phyloP scores from a whole-genome alignment of 2,329 filamentous ascomycete genomes.

The Clonostachys rosea region DNA sequence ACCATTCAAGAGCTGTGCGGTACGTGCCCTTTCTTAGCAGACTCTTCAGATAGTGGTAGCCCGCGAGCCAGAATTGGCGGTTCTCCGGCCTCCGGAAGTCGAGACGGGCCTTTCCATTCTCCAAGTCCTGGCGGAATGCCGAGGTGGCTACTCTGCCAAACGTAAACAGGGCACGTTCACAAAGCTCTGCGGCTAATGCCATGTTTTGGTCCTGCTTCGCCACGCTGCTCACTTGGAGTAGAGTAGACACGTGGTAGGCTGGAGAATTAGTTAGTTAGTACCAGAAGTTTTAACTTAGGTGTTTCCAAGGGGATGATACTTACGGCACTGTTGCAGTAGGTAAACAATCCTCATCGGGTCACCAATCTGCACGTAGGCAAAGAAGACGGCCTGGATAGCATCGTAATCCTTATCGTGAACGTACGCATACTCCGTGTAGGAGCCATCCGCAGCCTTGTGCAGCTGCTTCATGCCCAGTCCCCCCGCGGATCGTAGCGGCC shows the following conservation, averaged over 20 bases:
- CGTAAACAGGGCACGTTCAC: slow-evolving; percentile 87
- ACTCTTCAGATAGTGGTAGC: slow-evolving; percentile 83
- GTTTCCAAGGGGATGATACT: slow-evolving; percentile 9
- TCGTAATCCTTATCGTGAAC: slow-evolving; percentile 72
- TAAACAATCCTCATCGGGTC: slow-evolving; percentile 80
- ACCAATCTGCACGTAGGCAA: slow-evolving; percentile 73
- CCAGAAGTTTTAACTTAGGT: not conserved
- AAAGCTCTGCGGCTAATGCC: slow-evolving; percentile 77
- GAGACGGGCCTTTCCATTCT: slow-evolving; percentile 73
- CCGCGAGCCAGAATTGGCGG: slow-evolving; percentile 86
- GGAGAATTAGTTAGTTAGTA: not conserved
- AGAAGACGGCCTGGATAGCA: slow-evolving; percentile 70
- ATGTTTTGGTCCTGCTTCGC: slow-evolving; percentile 89
- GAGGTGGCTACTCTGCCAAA: slow-evolving; percentile 88
- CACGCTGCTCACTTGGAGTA: slow-evolving; percentile 91
- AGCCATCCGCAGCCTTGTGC: slow-evolving; percentile 37
- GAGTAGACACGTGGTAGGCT: slow-evolving; percentile 87
- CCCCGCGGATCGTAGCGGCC: slow-evolving; percentile 74
- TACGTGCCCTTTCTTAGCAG: slow-evolving; percentile 89
- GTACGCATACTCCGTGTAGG: slow-evolving; percentile 68
- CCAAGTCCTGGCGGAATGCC: slow-evolving; percentile 71
- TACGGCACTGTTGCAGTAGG: slow-evolving; percentile 47
- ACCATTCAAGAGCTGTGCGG: slow-evolving; percentile 90
- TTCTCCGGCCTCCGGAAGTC: slow-evolving; percentile 83
- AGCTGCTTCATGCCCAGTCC: slow-evolving; percentile 75